Conservation (phyloP, 768 basidiomycete genomes). For the Lactifluus echinatus region DNA sequence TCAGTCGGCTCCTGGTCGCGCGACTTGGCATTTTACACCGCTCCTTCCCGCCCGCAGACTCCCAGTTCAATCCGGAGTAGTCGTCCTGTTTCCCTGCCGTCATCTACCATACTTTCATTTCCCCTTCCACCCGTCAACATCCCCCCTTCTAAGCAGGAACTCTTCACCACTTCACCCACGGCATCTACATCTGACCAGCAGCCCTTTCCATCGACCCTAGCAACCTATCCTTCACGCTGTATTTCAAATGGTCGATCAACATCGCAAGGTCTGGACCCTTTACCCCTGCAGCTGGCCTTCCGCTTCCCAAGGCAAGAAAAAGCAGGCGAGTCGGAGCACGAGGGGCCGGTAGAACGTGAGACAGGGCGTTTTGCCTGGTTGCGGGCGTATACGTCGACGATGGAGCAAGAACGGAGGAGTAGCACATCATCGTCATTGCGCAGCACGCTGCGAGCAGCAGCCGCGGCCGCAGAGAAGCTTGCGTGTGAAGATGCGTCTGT, state of each 20-base stretch:
- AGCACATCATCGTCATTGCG: slow-evolving; percentile 12
- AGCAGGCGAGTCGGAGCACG: slow-evolving; percentile 4
- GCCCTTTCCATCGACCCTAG: neutral
- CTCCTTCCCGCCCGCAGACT: slow-evolving; percentile 13
- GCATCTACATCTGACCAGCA: neutral
- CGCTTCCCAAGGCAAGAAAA: slow-evolving; percentile 14
- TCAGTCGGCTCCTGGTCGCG: slow-evolving; percentile 13
- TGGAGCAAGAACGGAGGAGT: neutral
- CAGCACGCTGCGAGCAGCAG: slow-evolving; percentile 9
- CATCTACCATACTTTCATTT: slow-evolving; percentile 1
- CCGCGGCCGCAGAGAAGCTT: slow-evolving; percentile 5
- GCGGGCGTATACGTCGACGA: neutral
- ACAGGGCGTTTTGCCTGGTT: slow-evolving; percentile 4
- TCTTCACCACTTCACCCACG: slow-evolving; percentile 8
- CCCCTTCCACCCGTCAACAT: neutral
- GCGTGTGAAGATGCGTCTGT: slow-evolving; percentile 1
- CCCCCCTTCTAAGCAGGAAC: neutral
- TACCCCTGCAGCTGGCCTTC: slow-evolving; percentile 7
- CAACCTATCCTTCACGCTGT: neutral
- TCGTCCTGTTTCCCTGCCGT: slow-evolving; percentile 7
- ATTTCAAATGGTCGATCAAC: neutral
- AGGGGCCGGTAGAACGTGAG: slow-evolving; percentile 10
- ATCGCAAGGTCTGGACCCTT: neutral
- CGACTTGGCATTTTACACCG: slow-evolving; percentile 10
- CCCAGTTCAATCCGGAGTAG: slow-evolving; percentile 11